These are phyloP conservation scores for Apiotrichum brassicae DNA, from an alignment of 1,284 basidiomycete species.

Conservation along the genomic window DNA sequence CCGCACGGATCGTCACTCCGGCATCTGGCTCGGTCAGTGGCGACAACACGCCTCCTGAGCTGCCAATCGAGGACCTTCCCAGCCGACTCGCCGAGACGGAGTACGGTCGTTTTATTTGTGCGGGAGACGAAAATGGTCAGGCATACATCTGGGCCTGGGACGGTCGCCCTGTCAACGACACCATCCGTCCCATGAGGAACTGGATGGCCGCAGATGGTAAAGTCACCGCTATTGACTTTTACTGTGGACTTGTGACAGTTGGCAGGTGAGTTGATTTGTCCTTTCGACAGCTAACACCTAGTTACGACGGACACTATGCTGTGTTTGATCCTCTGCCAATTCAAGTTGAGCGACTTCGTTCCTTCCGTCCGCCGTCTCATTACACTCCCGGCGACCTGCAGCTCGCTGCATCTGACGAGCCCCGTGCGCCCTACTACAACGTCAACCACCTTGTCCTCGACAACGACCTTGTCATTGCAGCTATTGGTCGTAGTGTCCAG, in stretches of 20 bases:
- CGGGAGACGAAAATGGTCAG: conserved; percentile 32
- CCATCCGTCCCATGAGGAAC: conserved; percentile 21
- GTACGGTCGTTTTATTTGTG: conserved; percentile 32
- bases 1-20: conserved; percentile 15
- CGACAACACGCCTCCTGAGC: conserved; percentile 7
- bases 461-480: conserved; percentile 41
- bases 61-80: conserved; percentile 4
- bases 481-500: conserved; percentile 38
- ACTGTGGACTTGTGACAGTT: conserved; percentile 37
- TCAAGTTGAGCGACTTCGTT: conserved; percentile 26
- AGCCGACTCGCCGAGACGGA: conserved; percentile 5
- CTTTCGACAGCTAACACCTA: conserved; percentile 5
- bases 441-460: conserved; percentile 43
- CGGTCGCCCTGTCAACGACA: conserved; percentile 1
- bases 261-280: conserved; percentile 25
- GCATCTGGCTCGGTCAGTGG: neutral
- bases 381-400: conserved; percentile 30
- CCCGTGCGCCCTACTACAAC: conserved; percentile 29
- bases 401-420: conserved; percentile 27
- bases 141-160: conserved; percentile 41
- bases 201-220: conserved; percentile 33
- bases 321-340: conserved; percentile 39
- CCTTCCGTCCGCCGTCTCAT: conserved; percentile 32
- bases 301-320: conserved; percentile 36
- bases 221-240: conserved; percentile 35